Percentiles rank a stretch among this genome's conserved stretches.
Evolutionary conservation across 73 alveolate species (phyloP).

Genomic region (Tetrahymena malaccensis): DNA sequence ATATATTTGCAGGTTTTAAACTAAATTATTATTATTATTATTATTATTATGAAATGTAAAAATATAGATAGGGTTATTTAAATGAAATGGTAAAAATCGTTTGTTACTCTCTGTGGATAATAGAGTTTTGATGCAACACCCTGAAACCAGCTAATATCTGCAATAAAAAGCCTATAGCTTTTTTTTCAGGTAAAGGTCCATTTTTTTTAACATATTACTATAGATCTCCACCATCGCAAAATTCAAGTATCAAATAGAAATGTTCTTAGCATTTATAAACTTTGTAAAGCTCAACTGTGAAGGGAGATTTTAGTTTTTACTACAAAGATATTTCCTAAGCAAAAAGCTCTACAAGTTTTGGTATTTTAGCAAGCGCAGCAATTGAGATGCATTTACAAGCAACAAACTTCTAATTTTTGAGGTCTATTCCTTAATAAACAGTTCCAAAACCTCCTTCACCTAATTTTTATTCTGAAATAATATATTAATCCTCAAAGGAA

Average conservation of each 20-base stretch:
- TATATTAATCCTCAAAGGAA: background rate
- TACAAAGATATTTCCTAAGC: background rate
- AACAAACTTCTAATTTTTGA: background rate
- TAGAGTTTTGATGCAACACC: background rate
- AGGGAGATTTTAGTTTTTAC: background rate
- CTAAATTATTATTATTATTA: background rate
- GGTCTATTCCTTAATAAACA: background rate
- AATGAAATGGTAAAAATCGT: background rate
- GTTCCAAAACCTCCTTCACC: background rate
- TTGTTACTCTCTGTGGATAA: background rate
- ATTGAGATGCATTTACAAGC: background rate
- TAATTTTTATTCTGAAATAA: background rate
- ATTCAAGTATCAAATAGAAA: background rate
- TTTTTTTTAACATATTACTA: background rate
- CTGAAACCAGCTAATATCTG: background rate
- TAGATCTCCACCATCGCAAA: background rate
- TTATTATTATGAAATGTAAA: too few relatives aligned
- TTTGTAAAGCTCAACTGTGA: background rate
- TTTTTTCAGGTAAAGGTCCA: background rate
- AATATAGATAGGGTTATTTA: background rate
- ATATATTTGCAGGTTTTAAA: background rate
- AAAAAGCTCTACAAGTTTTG: background rate
- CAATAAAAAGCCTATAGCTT: background rate
- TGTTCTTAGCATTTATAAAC: background rate
- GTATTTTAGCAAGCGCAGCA: background rate